Conservation (phyloP, 2,329 filamentous ascomycete species). For the Epichloe sibirici region DNA sequence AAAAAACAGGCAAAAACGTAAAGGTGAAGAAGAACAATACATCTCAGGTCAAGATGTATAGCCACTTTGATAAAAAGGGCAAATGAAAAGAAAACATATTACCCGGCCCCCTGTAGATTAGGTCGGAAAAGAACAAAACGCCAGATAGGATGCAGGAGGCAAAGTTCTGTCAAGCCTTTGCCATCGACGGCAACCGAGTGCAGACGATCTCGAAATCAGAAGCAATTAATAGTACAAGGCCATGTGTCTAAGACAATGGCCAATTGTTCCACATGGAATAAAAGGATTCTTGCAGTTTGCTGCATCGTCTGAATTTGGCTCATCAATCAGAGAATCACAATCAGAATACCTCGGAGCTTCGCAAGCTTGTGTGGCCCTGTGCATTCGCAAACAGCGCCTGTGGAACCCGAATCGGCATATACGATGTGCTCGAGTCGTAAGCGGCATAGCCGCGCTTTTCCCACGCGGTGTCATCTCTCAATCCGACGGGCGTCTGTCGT, state of each 20-base stretch:
- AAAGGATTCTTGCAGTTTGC: neutral
- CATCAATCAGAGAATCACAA: neutral
- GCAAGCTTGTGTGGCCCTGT: neutral
- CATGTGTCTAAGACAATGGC: neutral
- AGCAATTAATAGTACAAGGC: neutral
- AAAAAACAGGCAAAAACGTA: neutral
- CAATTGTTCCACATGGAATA: neutral
- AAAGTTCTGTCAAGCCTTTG: conserved; percentile 8
- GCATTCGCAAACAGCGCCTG: conserved; percentile 1
- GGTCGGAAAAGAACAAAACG: neutral
- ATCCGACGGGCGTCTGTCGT: conserved; percentile 17
- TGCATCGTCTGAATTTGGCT: neutral
- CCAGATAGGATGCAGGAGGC: neutral
- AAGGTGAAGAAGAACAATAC: neutral
- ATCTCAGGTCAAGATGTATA: neutral
- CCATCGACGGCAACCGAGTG: conserved; percentile 1
- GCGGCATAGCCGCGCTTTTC: conserved; percentile 21
- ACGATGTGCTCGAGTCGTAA: conserved; percentile 26
- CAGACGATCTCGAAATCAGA: neutral
- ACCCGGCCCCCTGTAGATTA: neutral
- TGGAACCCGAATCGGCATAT: conserved; percentile 16
- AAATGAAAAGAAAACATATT: neutral
- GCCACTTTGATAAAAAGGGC: neutral
- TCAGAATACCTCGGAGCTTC: neutral
- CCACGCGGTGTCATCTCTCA: conserved; percentile 13